phyloP scores from a whole-genome alignment of 306 rosid species.

The Prunus padus region DNA sequence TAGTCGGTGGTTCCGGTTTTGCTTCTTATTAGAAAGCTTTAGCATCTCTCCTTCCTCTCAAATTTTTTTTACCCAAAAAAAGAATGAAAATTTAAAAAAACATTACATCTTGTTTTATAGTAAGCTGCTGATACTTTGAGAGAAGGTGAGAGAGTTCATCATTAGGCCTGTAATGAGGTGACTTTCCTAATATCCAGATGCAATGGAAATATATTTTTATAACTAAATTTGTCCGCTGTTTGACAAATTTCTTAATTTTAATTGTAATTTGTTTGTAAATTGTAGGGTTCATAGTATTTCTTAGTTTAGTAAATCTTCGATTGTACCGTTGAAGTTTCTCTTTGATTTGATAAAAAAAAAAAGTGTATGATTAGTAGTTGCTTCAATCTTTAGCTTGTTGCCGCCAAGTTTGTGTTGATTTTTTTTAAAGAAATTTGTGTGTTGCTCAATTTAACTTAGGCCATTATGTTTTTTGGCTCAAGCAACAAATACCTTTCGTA shows the following conservation, averaged over 20 bases:
- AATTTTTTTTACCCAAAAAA: background rate
- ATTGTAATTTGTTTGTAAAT: background rate
- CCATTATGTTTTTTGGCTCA: background rate
- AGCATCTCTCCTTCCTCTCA: background rate
- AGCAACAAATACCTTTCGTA: background rate
- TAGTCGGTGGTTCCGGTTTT: conserved; percentile 20
- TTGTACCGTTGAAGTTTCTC: too few relatives aligned
- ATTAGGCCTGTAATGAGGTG: conserved; percentile 22
- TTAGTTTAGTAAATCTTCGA: background rate
- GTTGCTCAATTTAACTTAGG: background rate
- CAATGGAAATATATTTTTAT: conserved; percentile 12
- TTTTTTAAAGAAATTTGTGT: background rate
- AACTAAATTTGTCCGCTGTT: background rate
- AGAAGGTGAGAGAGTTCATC: conserved; percentile 1
- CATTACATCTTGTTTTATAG: conserved; percentile 24
- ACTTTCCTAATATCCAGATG: conserved; percentile 13
- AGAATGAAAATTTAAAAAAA: background rate
- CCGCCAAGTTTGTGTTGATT: background rate
- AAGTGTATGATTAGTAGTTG: background rate
- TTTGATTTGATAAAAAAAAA: too few relatives aligned
- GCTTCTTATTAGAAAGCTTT: background rate
- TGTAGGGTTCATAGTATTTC: background rate
- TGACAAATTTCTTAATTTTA: background rate
- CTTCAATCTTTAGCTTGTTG: background rate
- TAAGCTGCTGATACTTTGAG: conserved; percentile 26